phyloP scores from a whole-genome alignment of 306 rosid species.

The Castanospermum australe region DNA sequence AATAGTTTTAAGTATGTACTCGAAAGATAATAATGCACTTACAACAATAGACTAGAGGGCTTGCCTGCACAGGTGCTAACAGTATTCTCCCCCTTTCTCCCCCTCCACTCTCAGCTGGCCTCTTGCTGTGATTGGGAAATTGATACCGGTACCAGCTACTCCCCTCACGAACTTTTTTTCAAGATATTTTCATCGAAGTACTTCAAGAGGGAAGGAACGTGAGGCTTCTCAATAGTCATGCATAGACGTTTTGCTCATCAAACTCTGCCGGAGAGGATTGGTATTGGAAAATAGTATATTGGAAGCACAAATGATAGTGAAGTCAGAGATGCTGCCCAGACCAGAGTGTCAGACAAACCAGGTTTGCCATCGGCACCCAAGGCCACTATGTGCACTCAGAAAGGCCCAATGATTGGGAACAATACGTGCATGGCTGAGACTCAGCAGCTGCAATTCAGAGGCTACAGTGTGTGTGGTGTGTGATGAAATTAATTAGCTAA shows the following conservation, averaged over 20 bases:
- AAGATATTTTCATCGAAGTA: conserved; percentile 1
- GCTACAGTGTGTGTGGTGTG: too few relatives aligned
- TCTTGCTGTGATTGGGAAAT: conserved; percentile 76
- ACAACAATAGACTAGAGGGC: background rate
- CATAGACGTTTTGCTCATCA: background rate
- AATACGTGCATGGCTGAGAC: too few relatives aligned
- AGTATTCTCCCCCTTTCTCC: background rate
- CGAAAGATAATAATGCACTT: background rate
- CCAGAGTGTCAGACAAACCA: too few relatives aligned
- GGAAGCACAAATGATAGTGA: conserved; percentile 21
- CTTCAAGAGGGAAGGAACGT: conserved; percentile 1
- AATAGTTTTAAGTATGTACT: background rate
- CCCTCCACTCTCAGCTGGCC: conserved; percentile 71
- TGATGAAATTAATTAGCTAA: too few relatives aligned
- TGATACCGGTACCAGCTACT: conserved; percentile 61
- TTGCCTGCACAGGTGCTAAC: conserved; percentile 25
- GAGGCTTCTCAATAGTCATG: background rate
- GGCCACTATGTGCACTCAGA: too few relatives aligned
- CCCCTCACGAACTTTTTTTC: conserved; percentile 22
- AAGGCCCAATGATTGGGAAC: too few relatives aligned
- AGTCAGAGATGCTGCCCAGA: too few relatives aligned
- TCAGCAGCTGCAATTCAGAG: too few relatives aligned
- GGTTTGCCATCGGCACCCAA: too few relatives aligned
- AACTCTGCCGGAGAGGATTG: background rate
- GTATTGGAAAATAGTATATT: background rate